A percentile compares a stretch with the other conserved stretches of the same genome.
phyloP scores from a whole-genome alignment of 495 filamentous ascomycete species.

The Xylaria palmicola region DNA sequence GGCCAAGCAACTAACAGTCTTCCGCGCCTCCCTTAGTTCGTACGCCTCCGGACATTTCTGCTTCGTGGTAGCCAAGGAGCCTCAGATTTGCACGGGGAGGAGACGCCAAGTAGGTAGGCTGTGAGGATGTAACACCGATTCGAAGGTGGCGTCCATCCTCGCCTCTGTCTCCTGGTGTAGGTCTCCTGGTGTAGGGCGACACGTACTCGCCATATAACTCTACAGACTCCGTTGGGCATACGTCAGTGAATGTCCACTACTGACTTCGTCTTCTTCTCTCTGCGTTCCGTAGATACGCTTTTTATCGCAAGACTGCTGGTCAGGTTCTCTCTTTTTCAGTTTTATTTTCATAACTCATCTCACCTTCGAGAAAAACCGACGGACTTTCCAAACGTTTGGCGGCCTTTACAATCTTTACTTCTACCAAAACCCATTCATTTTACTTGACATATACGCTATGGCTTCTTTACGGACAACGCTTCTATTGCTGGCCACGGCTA shows the following conservation, averaged over 20 bases:
- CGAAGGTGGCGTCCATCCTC: neutral
- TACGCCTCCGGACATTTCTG: neutral
- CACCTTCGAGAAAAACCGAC: neutral
- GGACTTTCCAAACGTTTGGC: neutral
- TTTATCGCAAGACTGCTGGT: neutral
- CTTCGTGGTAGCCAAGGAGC: constrained; percentile 9
- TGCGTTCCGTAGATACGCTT: neutral
- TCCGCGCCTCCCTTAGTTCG: neutral
- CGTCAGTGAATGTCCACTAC: neutral
- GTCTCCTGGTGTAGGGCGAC: neutral
- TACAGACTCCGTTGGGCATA: neutral
- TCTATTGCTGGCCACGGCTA: constrained; percentile 25
- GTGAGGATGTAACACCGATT: neutral
- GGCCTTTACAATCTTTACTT: neutral
- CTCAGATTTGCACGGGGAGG: neutral
- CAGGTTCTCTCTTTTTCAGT: neutral
- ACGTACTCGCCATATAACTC: constrained; percentile 5
- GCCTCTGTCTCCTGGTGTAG: neutral
- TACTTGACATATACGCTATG: neutral
- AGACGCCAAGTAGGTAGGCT: constrained; percentile 6
- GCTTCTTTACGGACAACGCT: neutral
- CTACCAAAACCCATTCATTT: neutral
- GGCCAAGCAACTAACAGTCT: neutral
- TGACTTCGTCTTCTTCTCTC: neutral
- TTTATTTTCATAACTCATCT: neutral